Conservation (phyloP, 2,329 filamentous ascomycete species). For the Aspergillus quadrilineatus region DNA sequence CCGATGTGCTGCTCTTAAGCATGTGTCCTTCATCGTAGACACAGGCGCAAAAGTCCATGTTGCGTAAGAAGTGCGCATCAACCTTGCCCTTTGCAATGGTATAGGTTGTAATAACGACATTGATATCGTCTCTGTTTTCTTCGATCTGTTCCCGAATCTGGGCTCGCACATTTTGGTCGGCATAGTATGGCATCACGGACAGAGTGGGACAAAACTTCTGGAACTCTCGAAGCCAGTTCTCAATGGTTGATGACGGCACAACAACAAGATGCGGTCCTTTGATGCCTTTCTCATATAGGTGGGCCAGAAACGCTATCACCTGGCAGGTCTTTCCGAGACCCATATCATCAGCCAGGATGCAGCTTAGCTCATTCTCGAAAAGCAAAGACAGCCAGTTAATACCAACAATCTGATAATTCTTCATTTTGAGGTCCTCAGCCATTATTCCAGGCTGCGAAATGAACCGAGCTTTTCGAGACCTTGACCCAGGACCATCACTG, state of each 20-base stretch:
- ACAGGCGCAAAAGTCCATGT: conserved; percentile 57
- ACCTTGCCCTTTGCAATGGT: conserved; percentile 62
- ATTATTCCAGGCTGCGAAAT: conserved; percentile 74
- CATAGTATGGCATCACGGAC: conserved; percentile 71
- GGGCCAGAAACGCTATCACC: conserved; percentile 85
- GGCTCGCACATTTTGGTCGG: conserved; percentile 65
- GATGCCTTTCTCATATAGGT: conserved; percentile 68
- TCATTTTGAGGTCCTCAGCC: conserved; percentile 73
- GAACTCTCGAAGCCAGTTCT: conserved; percentile 95
- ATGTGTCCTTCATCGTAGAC: conserved; percentile 95
- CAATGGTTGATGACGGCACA: conserved; percentile 87
- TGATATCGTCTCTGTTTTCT: conserved; percentile 62
- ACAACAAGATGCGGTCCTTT: conserved; percentile 79
- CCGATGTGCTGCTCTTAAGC: conserved; percentile 82
- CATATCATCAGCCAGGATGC: conserved; percentile 97
- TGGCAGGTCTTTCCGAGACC: conserved; percentile 93
- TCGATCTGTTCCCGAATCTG: conserved; percentile 67
- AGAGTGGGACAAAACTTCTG: conserved; percentile 77
- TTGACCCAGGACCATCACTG: conserved; percentile 40
- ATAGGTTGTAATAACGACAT: conserved; percentile 72
- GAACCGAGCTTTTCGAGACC: conserved; percentile 43
- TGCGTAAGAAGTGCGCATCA: conserved; percentile 64
- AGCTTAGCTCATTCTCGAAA: conserved; percentile 75
- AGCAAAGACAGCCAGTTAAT: conserved; percentile 91
- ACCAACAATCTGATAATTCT: conserved; percentile 90